These are phyloP conservation scores for Schizopora paradoxa DNA, from an alignment of 1,284 basidiomycete genomes.

Conservation along the genomic window DNA sequence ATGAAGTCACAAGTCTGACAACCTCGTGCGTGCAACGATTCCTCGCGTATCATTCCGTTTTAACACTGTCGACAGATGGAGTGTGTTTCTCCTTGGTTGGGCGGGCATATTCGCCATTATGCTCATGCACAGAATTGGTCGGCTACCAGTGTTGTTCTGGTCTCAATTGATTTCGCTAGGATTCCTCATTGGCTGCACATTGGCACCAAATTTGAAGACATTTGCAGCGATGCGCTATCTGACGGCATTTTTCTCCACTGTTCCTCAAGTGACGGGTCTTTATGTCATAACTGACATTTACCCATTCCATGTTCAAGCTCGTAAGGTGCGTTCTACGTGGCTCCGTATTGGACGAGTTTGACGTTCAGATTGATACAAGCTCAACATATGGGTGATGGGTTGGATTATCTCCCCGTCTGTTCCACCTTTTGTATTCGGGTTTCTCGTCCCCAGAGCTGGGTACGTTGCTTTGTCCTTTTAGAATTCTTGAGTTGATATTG, in stretches of 20 bases:
- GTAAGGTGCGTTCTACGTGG: conserved; percentile 39
- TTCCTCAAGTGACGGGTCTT: too few species aligned
- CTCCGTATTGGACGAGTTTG: not conserved
- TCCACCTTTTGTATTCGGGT: conserved; percentile 65
- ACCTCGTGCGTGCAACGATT: conserved; percentile 47
- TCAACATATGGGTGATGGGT: conserved; percentile 68
- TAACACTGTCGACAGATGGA: too few species aligned
- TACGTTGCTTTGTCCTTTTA: conserved; percentile 16
- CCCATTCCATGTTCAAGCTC: conserved; percentile 70
- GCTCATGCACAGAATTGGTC: conserved; percentile 50
- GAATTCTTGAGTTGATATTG: not conserved
- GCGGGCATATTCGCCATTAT: conserved; percentile 54
- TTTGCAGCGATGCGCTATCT: too few species aligned
- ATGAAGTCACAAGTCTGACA: conserved; percentile 56
- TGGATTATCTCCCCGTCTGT: conserved; percentile 62
- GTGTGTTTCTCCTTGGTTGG: too few species aligned
- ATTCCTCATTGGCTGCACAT: conserved; percentile 47
- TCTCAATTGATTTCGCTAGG: conserved; percentile 49
- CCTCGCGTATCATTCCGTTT: too few species aligned
- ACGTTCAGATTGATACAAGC: too few species aligned
- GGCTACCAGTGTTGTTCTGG: conserved; percentile 59
- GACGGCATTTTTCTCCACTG: too few species aligned
- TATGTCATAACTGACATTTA: conserved; percentile 64
- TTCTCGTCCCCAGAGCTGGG: conserved; percentile 54
- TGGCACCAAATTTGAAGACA: conserved; percentile 45